Percentiles rank a stretch among this genome's conserved stretches.
These are phyloP conservation scores for Russula earlei DNA, from an alignment of 768 basidiomycete species.

Conservation along the genomic window DNA sequence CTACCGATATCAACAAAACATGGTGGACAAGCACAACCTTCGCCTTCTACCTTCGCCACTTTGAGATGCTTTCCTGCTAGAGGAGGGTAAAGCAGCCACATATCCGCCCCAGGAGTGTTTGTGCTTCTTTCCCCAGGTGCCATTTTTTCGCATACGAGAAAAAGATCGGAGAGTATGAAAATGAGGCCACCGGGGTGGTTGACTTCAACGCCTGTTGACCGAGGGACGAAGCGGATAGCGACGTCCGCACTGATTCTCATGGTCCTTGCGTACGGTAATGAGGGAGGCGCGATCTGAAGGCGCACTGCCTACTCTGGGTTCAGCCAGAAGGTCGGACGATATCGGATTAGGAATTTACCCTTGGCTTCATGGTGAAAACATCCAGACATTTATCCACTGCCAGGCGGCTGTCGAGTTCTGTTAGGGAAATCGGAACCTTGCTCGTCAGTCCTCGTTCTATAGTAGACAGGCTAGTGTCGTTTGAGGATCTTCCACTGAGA, in stretches of 20 bases:
- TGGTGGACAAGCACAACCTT: conserved; percentile 37
- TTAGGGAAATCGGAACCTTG: conserved; percentile 46
- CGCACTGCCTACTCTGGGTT: conserved; percentile 61
- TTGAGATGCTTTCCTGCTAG: conserved; percentile 88
- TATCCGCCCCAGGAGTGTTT: conserved; percentile 53
- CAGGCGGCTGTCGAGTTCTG: conserved; percentile 74
- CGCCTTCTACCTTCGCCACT: conserved; percentile 50
- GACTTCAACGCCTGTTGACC: conserved; percentile 62
- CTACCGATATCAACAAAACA: not conserved
- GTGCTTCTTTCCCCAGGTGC: conserved; percentile 43
- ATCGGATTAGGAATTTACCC: conserved; percentile 41
- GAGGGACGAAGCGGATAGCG: conserved; percentile 67
- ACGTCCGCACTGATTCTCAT: conserved; percentile 66
- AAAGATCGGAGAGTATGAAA: conserved; percentile 86
- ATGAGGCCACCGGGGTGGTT: conserved; percentile 72
- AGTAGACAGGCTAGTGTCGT: conserved; percentile 49
- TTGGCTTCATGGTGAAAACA: conserved; percentile 91
- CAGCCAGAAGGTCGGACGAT: not conserved
- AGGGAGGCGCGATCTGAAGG: conserved; percentile 80
- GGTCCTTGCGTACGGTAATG: conserved; percentile 67
- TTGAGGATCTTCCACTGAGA: conserved; percentile 47
- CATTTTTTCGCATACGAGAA: conserved; percentile 86
- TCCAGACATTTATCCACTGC: conserved; percentile 75
- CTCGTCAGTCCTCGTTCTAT: conserved; percentile 43
- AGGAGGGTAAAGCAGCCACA: conserved; percentile 93